Evolutionary conservation across 2,329 filamentous ascomycete species (phyloP), one percentile per base, ranked within the genome.

Genomic region (Talaromyces sp.): DNA sequence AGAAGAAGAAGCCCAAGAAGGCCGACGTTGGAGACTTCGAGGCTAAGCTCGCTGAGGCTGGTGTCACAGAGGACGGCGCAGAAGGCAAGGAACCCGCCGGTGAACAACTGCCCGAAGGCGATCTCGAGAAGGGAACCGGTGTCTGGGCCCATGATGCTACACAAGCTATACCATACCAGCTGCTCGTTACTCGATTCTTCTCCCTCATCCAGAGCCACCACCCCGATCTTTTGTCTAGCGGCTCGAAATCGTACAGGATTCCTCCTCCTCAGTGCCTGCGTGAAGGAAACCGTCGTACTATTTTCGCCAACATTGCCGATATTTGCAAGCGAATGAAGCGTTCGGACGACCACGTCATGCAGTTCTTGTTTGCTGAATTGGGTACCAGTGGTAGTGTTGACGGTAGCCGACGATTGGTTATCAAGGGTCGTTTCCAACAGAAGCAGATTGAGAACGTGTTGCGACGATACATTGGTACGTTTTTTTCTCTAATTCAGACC

Each of bases 281-380:
- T 82, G 95, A 99, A 92, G 95, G 95, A 77, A 99, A 99, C 88
- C 96, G 96, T 87, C 96, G 96, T 88, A 99, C 95, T 66, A 96
- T 99, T 74, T 99, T 99, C 74, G 95, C 93, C 83, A 99, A 99
- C 83, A 95, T 99, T 75, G 87, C 92, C 76, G 95, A 99, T 77
- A 98, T 99, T 73, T 96, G 92, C 86, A 96, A 96, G 86, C 88
- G 93, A 72, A 98, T 99, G 93, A 99, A 99, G 88, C 88, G 95
- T 78, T 93, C 91, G 67, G 93, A 98, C 75, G 95, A 99, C 81
- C 95, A 97, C 82, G 90, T 99, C 69, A 98, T 92, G 60, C 89
- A 93, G 72, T 98, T 97, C 82, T 81, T 99, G 77, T 97, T 99
- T 80, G 93, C 95, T 69, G 95, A 99, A 80, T 86, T 99, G 87